These are phyloP conservation scores for Blastobotrys attinorum DNA, from an alignment of 805 yeast species.

Conservation along the genomic window DNA sequence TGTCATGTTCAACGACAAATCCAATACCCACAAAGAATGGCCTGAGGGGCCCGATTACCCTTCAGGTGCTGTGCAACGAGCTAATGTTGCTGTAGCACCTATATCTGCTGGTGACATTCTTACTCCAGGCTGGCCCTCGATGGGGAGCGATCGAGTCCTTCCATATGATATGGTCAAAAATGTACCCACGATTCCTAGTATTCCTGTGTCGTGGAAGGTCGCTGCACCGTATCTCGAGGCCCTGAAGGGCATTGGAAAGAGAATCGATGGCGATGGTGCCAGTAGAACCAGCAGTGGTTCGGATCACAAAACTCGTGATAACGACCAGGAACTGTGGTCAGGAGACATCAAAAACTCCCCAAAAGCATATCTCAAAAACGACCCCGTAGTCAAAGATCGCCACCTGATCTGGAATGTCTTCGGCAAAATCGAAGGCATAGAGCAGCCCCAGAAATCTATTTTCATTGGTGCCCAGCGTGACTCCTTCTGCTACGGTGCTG, in stretches of 20 bases:
- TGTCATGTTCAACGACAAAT: slow-evolving; percentile 48
- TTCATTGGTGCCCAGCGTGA: slow-evolving; percentile 82
- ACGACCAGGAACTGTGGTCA: slow-evolving; percentile 37
- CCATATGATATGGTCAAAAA: slow-evolving; percentile 43
- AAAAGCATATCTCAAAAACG: slow-evolving; percentile 30
- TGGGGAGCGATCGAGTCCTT: slow-evolving; percentile 33
- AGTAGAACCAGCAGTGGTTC: too few species aligned
- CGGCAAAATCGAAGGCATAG: slow-evolving; percentile 72
- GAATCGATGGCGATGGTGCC: too few species aligned
- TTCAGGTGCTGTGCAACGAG: slow-evolving; percentile 43
- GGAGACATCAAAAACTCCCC: slow-evolving; percentile 28
- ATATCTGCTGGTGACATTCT: slow-evolving; percentile 70
- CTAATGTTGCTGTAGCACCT: slow-evolving; percentile 23
- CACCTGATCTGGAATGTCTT: slow-evolving; percentile 75
- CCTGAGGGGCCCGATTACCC: slow-evolving; percentile 30
- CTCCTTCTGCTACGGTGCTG: slow-evolving; percentile 67
- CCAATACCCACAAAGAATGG: slow-evolving; percentile 16
- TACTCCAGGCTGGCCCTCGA: slow-evolving; percentile 66
- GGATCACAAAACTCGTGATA: too few species aligned
- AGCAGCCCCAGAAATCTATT: slow-evolving; percentile 64
- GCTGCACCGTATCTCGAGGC: slow-evolving; percentile 39
- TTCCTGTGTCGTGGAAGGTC: slow-evolving; percentile 73
- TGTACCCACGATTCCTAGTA: slow-evolving; percentile 64
- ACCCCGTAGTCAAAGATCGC: slow-evolving; percentile 37
- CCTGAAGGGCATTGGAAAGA: slow-evolving; percentile 34